phyloP scores from a whole-genome alignment of 371 early-diverging fungal genomes.

The Funneliformis caledonium region DNA sequence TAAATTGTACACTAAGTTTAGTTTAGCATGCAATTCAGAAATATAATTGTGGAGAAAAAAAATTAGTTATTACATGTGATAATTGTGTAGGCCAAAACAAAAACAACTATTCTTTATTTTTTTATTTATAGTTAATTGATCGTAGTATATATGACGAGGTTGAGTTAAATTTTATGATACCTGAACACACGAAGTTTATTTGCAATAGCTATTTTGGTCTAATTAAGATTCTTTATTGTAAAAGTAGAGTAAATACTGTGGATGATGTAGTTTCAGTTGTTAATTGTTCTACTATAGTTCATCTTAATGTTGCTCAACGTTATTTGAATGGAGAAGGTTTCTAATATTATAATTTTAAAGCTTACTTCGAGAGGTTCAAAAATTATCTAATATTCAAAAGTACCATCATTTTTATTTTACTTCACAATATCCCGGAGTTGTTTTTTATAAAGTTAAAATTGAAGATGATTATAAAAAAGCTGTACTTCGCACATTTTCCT shows the following conservation, averaged over 20 bases:
- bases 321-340: neutral
- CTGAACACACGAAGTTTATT: too few relatives aligned
- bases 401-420: slow-evolving; percentile 15
- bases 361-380: neutral
- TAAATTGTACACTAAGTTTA: slow-evolving; percentile 8
- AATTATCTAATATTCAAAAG: slow-evolving; percentile 2
- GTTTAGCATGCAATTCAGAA: neutral
- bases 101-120: too few relatives aligned
- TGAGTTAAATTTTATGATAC: too few relatives aligned
- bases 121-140: too few relatives aligned
- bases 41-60: neutral
- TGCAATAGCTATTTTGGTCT: neutral
- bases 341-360: slow-evolving; percentile 10
- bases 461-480: neutral
- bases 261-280: neutral
- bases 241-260: neutral
- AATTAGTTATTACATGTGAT: neutral
- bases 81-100: neutral
- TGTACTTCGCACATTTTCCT: neutral
- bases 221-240: neutral
- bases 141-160: too few relatives aligned
- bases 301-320: neutral
- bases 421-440: neutral
- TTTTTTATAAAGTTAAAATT: neutral
- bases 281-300: neutral